Conservation (phyloP, 2,329 filamentous ascomycete species). For the Zasmidium cellare region DNA sequence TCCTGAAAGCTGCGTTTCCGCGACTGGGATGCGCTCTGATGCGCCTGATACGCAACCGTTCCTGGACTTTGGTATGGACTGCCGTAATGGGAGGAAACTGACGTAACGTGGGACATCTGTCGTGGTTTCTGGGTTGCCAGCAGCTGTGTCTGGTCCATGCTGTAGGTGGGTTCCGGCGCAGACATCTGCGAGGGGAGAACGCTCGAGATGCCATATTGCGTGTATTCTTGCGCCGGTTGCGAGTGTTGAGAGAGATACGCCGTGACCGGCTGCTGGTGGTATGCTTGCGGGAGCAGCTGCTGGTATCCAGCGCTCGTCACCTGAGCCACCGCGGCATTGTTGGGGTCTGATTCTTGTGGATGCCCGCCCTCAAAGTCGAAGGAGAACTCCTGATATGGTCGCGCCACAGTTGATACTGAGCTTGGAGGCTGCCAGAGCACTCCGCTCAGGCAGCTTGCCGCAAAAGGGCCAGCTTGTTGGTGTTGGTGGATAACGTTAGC, state of each 20-base stretch:
- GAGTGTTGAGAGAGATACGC: slow-evolving; percentile 17
- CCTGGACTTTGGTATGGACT: slow-evolving; percentile 32
- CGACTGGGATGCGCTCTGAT: slow-evolving; percentile 17
- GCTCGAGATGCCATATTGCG: slow-evolving; percentile 30
- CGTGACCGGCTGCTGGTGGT: slow-evolving; percentile 19
- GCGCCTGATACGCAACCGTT: slow-evolving; percentile 34
- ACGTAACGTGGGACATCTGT: slow-evolving; percentile 20
- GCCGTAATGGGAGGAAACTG: slow-evolving; percentile 29
- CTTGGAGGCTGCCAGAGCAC: slow-evolving; percentile 54
- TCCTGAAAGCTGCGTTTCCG: slow-evolving; percentile 49
- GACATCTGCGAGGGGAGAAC: slow-evolving; percentile 31
- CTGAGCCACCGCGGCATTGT: slow-evolving; percentile 14
- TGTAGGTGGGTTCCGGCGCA: slow-evolving; percentile 29
- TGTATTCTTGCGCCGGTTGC: slow-evolving; percentile 22
- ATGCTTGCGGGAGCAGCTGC: slow-evolving; percentile 27
- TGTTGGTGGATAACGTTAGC: slow-evolving; percentile 26
- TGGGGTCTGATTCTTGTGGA: slow-evolving; percentile 39
- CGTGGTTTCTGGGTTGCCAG: slow-evolving; percentile 26
- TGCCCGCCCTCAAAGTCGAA: slow-evolving; percentile 45
- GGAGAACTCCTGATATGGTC: slow-evolving; percentile 46
- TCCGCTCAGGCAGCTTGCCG: slow-evolving; percentile 50
- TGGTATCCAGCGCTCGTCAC: slow-evolving; percentile 29
- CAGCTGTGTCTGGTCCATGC: slow-evolving; percentile 29
- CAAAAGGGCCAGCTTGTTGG: slow-evolving; percentile 45
- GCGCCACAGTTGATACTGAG: slow-evolving; percentile 53